These are phyloP conservation scores for Candida piceae DNA, from an alignment of 805 yeast genomes.

Conservation along the genomic window DNA sequence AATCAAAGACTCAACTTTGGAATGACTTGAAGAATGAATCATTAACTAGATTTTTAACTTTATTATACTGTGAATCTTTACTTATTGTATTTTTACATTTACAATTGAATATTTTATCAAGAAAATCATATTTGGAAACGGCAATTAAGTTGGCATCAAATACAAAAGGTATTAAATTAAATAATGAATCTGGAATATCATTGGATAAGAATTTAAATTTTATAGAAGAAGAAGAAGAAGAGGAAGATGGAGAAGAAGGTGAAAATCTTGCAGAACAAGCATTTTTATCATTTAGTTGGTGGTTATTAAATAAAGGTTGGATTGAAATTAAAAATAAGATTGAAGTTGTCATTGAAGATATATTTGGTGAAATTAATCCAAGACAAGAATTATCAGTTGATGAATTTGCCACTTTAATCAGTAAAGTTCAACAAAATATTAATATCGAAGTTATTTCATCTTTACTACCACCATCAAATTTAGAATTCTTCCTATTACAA, in stretches of 20 bases:
- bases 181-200: slow-evolving; percentile 15
- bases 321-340: slow-evolving; percentile 46
- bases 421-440: slow-evolving; percentile 31
- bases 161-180: slow-evolving; percentile 30
- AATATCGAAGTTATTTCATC: slow-evolving; percentile 27
- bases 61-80: slow-evolving; percentile 63
- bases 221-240: slow-evolving; percentile 22
- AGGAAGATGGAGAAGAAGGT: neutral
- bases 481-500: slow-evolving; percentile 49
- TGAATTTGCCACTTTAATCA: slow-evolving; percentile 48
- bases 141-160: slow-evolving; percentile 66
- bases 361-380: slow-evolving; percentile 63
- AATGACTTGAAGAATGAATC: slow-evolving; percentile 70
- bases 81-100: slow-evolving; percentile 74
- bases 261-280: slow-evolving; percentile 67
- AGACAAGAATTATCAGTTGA: slow-evolving; percentile 62
- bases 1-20: slow-evolving; percentile 73
- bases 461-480: slow-evolving; percentile 46
- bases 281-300: slow-evolving; percentile 85
- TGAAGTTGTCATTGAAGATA: slow-evolving; percentile 50
- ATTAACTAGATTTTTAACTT: slow-evolving; percentile 65
- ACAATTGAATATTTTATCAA: slow-evolving; percentile 83
- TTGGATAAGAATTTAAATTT: slow-evolving; percentile 17
- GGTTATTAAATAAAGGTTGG: slow-evolving; percentile 90
- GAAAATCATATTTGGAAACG: slow-evolving; percentile 77